Conservation (phyloP, 2,329 filamentous ascomycete species). For the Fusarium tanahbumbuense region DNA sequence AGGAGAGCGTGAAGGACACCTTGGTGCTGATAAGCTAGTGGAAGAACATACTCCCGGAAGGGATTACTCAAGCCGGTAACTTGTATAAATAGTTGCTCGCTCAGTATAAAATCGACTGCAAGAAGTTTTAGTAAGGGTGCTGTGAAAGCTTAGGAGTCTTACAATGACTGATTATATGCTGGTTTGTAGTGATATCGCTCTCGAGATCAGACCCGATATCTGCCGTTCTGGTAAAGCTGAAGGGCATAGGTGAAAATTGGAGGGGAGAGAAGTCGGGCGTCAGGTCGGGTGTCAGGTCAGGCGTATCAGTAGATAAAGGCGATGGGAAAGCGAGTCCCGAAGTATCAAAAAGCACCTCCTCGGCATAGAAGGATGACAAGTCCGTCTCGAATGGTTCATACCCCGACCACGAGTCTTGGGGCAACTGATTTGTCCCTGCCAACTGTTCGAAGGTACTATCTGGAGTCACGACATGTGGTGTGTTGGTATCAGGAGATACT, state of each 20-base stretch:
- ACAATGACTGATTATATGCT: slow-evolving; percentile 26
- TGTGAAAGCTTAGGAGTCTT: background rate
- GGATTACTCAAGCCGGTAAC: slow-evolving; percentile 38
- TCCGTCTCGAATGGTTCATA: accelerated
- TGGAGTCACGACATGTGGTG: accelerated
- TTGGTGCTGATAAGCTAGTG: slow-evolving; percentile 41
- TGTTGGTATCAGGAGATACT: accelerated
- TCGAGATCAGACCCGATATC: background rate
- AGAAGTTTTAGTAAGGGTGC: background rate
- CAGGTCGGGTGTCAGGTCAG: background rate
- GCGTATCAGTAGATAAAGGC: background rate
- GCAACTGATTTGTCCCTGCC: background rate
- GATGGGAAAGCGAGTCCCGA: background rate
- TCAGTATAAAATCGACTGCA: slow-evolving; percentile 39
- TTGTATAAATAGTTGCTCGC: slow-evolving; percentile 36
- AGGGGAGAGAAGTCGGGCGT: accelerated
- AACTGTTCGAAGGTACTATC: background rate
- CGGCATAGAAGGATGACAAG: background rate
- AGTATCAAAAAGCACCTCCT: accelerated
- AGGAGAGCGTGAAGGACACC: slow-evolving; percentile 46
- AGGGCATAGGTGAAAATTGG: background rate
- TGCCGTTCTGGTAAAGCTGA: background rate
- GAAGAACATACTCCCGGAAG: slow-evolving; percentile 40
- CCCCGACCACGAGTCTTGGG: background rate
- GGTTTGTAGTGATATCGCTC: slow-evolving; percentile 14